Base-by-base conservation (phyloP, 495 filamentous ascomycete genomes). In the Aspergillus taichungensis region DNA sequence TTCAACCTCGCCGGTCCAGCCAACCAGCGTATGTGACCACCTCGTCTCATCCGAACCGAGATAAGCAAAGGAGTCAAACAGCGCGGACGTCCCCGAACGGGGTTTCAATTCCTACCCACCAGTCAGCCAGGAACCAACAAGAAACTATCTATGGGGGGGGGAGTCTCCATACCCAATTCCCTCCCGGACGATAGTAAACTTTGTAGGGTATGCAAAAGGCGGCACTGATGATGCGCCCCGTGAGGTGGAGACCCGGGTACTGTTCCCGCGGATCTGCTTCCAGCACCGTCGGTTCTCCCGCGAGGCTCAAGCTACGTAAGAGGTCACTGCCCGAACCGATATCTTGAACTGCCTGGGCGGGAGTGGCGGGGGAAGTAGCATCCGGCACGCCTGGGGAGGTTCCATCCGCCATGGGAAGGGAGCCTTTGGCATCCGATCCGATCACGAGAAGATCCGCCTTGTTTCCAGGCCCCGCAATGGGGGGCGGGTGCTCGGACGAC, bases 1-100 rank as follows among this genome's bases (percentile, higher is more conserved):
- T 42, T 84, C 77, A 37, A 96, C 84, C 61, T 96, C 89, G 30
- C 90, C 90, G 2, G 90, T 91, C 90, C 90, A 96, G 13, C 84
- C 89, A 39, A 96, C 83, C 1, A 95, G 71, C 0, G 82, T 88
- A 66, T 94, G 88, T 53, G 85, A 83, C 87, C 87, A 96, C 13
- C 77, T 75, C 6, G 79, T 77, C 14, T 83, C 71, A 34, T 83
- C 66, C 6, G 87, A 88, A 6, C 85, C 85, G 18, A 96, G 77
- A 62, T 90, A 82, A 12, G 82, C 79, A 55, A 96, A 84, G 29
- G 87, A 84, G 60, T 95, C 88, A 62, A 90, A 91, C 18, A 96
- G 72, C 13, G 90, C 87, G 5, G 90, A 94, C 32, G 86, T 87
- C 41, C 90, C 90, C 29, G 81, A 80, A 36, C 89, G 85, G 46